Conservation (phyloP, 495 filamentous ascomycete species). For the Penicillium lividum region DNA sequence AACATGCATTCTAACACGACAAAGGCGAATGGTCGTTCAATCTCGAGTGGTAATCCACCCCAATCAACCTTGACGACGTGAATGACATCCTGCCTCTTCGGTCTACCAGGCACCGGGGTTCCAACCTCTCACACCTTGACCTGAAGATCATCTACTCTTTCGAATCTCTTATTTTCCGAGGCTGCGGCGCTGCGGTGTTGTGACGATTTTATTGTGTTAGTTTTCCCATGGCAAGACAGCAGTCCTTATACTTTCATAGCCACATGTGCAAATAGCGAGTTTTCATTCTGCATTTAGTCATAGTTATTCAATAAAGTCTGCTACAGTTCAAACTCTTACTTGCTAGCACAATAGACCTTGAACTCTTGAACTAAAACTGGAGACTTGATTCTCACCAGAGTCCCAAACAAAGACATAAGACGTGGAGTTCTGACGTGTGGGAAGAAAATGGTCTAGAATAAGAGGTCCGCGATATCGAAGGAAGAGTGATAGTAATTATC, state of each 20-base stretch:
- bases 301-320: not conserved
- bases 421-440: too few relatives aligned
- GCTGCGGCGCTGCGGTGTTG: conserved; percentile 23
- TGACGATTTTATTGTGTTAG: conserved; percentile 18
- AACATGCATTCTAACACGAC: conserved; percentile 5
- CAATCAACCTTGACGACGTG: conserved; percentile 32
- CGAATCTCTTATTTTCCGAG: conserved; percentile 7
- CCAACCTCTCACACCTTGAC: not conserved
- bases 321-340: too few relatives aligned
- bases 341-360: too few relatives aligned
- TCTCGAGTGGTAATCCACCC: conserved; percentile 37
- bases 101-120: conserved; percentile 1
- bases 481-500: too few relatives aligned
- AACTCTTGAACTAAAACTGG: too few relatives aligned
- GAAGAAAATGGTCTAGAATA: too few relatives aligned
- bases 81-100: conserved; percentile 21
- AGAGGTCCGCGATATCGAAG: too few relatives aligned
- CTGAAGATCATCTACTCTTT: not conserved
- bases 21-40: conserved; percentile 51
- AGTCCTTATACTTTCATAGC: conserved; percentile 15
- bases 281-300: conserved; percentile 3
- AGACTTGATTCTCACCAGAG: too few relatives aligned
- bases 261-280: conserved; percentile 9
- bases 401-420: too few relatives aligned
- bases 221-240: conserved; percentile 11